These are phyloP conservation scores for Phialemoniopsis sp. DNA, from an alignment of 2,329 filamentous ascomycete genomes.

Conservation along the genomic window DNA sequence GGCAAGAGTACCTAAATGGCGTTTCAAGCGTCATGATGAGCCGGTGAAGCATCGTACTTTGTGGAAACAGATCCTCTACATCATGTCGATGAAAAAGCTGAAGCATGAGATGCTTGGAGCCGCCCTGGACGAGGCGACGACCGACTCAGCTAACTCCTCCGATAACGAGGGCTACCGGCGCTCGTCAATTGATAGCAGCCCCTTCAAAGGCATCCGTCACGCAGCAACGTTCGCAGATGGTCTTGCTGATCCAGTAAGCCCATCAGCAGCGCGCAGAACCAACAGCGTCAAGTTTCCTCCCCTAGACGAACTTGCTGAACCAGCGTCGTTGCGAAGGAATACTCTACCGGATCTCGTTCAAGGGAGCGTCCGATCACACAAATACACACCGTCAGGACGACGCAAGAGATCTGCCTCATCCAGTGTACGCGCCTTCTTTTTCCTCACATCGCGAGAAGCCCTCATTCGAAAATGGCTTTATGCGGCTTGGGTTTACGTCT, in stretches of 20 bases:
- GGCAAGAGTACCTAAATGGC: slow-evolving; percentile 87
- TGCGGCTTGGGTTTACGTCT: slow-evolving; percentile 70
- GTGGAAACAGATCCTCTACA: slow-evolving; percentile 30
- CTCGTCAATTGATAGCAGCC: background rate
- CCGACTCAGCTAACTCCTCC: slow-evolving; percentile 21
- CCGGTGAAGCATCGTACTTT: slow-evolving; percentile 26
- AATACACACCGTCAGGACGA: slow-evolving; percentile 59
- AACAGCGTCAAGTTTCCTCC: too few relatives aligned
- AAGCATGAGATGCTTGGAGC: slow-evolving; percentile 26
- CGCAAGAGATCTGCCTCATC: slow-evolving; percentile 62
- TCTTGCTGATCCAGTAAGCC: too few relatives aligned
- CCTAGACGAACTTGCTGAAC: background rate
- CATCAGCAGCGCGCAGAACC: background rate
- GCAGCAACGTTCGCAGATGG: background rate
- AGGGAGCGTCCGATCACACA: slow-evolving; percentile 30
- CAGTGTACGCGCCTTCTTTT: slow-evolving; percentile 69
- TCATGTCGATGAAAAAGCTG: slow-evolving; percentile 17
- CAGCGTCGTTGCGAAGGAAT: slow-evolving; percentile 33
- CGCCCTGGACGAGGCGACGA: slow-evolving; percentile 20
- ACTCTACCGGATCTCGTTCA: slow-evolving; percentile 44
- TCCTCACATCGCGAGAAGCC: slow-evolving; percentile 76
- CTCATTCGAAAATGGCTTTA: slow-evolving; percentile 77
- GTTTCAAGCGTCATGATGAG: slow-evolving; percentile 60
- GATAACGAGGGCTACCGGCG: slow-evolving; percentile 14
- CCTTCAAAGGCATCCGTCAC: background rate